phyloP scores from a whole-genome alignment of 371 early-diverging fungal genomes.

The Actinomortierella wolfii region DNA sequence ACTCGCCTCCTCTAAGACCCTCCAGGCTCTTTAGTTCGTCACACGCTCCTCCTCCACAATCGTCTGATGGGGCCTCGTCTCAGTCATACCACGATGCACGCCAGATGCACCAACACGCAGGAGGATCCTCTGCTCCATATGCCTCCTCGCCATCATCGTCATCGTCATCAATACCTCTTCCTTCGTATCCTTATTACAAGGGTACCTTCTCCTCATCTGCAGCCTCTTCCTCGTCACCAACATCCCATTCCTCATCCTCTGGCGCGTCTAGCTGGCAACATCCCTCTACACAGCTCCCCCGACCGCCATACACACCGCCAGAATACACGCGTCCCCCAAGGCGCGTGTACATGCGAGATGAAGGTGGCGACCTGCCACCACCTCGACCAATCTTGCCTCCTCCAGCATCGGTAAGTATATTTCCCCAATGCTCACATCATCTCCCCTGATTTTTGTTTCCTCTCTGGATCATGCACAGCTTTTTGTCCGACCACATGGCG shows the following conservation, averaged over 20 bases:
- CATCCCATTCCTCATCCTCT: not conserved
- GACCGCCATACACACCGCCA: constrained; percentile 9
- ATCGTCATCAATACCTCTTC: not conserved
- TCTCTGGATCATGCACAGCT: too few species aligned
- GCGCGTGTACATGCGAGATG: not conserved
- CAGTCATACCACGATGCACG: too few species aligned
- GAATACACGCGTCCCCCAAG: constrained; percentile 4
- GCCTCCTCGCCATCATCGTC: constrained; percentile 12
- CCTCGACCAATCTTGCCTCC: constrained; percentile 1
- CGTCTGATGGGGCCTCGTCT: not conserved
- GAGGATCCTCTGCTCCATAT: too few species aligned
- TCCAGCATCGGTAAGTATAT: too few species aligned
- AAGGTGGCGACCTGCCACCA: constrained; percentile 1
- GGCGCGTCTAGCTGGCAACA: not conserved
- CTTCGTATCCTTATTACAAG: too few species aligned
- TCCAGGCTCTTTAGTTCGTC: constrained; percentile 13
- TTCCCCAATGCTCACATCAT: too few species aligned
- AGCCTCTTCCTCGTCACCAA: constrained; percentile 1
- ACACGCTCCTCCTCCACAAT: not conserved
- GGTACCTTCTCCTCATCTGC: constrained; percentile 1
- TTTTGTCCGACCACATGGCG: too few species aligned
- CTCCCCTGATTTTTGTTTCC: too few species aligned
- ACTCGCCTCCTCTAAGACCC: constrained; percentile 21
- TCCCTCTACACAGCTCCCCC: constrained; percentile 8
- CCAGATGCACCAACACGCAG: too few species aligned